These are phyloP conservation scores for Aurantiochytrium sp. DNA, from an alignment of 108 stramenopile species.

Conservation along the genomic window DNA sequence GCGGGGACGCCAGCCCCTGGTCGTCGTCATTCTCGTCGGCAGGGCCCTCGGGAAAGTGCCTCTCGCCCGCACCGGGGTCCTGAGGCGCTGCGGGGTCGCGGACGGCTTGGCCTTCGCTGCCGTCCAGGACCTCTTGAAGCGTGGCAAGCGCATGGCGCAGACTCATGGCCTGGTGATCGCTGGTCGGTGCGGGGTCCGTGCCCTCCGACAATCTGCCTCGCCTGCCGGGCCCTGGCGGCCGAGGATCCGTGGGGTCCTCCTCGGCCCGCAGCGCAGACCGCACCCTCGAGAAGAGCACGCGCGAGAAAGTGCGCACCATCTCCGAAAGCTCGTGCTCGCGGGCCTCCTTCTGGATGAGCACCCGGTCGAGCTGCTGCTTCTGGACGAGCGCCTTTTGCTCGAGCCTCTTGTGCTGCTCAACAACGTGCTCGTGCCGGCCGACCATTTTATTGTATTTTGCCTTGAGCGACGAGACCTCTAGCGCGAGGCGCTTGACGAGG, in stretches of 20 bases:
- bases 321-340: background rate
- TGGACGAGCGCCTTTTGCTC: background rate
- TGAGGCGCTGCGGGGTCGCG: background rate
- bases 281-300: background rate
- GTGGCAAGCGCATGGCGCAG: background rate
- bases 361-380: background rate
- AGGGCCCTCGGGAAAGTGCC: no score
- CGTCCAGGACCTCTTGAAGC: slow-evolving; percentile 1
- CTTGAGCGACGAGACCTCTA: background rate
- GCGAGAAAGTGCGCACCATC: background rate
- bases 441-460: background rate
- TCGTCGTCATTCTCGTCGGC: no score
- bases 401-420: background rate
- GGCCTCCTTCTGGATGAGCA: no score
- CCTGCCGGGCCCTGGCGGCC: no score
- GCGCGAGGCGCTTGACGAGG: background rate
- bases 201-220: no score
- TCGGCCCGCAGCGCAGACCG: background rate
- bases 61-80: background rate
- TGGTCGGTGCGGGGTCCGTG: background rate
- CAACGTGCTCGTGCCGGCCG: background rate
- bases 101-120: background rate
- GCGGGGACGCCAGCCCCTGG: no score
- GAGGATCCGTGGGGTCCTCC: background rate
- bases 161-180: background rate